Evolutionary conservation across 441 rosid species (phyloP).

Genomic region (Daphne laureola): DNA sequence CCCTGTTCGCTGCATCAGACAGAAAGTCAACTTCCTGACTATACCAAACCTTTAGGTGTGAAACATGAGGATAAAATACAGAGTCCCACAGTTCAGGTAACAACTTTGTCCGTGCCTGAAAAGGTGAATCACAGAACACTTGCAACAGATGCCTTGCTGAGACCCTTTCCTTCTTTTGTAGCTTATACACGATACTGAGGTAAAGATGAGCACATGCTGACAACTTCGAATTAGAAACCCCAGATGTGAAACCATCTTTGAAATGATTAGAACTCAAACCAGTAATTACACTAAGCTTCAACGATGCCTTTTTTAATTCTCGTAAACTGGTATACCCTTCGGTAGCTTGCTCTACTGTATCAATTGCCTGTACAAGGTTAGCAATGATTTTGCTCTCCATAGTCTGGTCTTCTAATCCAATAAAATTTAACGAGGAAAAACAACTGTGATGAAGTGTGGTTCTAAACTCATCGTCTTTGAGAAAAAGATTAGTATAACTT

Average conservation of each 20-base stretch:
- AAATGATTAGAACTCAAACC: conserved; percentile 35
- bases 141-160: conserved; percentile 59
- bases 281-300: conserved; percentile 48
- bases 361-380: conserved; percentile 46
- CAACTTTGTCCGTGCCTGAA: conserved; percentile 37
- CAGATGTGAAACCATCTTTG: conserved; percentile 36
- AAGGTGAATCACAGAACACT: conserved; percentile 54
- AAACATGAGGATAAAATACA: conserved; percentile 56
- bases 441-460: conserved; percentile 27
- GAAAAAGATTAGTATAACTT: conserved; percentile 36
- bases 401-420: conserved; percentile 15
- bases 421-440: conserved; percentile 35
- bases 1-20: conserved; percentile 21
- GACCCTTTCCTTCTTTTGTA: conserved; percentile 46
- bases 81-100: conserved; percentile 52
- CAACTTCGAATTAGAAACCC: conserved; percentile 35
- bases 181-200: conserved; percentile 45
- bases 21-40: conserved; percentile 43
- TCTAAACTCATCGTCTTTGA: conserved; percentile 32
- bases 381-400: conserved; percentile 32
- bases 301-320: conserved; percentile 47
- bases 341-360: conserved; percentile 35
- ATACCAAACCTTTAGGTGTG: conserved; percentile 53
- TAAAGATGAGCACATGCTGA: conserved; percentile 61
- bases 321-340: conserved; percentile 25